A percentile compares a stretch with the other conserved stretches of the same genome.
Conservation (phyloP, 257 asterid genomes). For the Fraxinus quadrangulata region DNA sequence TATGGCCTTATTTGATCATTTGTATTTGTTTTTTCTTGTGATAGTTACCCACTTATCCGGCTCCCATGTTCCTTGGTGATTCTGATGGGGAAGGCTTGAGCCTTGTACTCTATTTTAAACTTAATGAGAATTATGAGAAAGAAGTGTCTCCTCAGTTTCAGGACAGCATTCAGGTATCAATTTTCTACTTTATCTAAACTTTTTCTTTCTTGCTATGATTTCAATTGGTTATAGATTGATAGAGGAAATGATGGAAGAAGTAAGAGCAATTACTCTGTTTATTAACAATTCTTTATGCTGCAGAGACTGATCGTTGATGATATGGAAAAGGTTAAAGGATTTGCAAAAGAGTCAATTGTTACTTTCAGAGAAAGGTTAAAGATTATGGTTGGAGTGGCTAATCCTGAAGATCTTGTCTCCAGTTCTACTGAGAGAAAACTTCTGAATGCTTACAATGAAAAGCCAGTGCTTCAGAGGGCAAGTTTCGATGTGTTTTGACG, state of each 20-base stretch:
- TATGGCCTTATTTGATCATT: not conserved
- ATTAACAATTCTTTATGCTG: constrained; percentile 17
- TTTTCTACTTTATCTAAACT: constrained; percentile 2
- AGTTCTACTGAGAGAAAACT: constrained; percentile 72
- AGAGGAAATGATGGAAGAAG: not conserved
- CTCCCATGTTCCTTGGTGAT: constrained; percentile 76
- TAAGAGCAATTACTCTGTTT: not conserved
- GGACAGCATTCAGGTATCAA: constrained; percentile 54
- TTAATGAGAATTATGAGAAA: constrained; percentile 60
- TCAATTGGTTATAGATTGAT: not conserved
- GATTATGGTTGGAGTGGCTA: constrained; percentile 70
- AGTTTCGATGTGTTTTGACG: too few relatives aligned
- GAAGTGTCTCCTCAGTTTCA: constrained; percentile 67
- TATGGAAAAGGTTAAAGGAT: constrained; percentile 67
- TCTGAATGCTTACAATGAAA: constrained; percentile 67
- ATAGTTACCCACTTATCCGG: constrained; percentile 72
- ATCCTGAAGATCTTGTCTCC: constrained; percentile 72
- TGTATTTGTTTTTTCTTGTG: constrained; percentile 19
- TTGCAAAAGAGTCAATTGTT: constrained; percentile 62
- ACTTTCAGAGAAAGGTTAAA: constrained; percentile 74
- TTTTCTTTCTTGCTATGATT: not conserved
- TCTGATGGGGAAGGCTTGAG: constrained; percentile 78
- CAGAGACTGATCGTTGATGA: constrained; percentile 71
- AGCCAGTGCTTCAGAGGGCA: constrained; percentile 50
- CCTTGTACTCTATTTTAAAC: constrained; percentile 67